These are phyloP conservation scores for Postia placenta DNA, from an alignment of 768 basidiomycete species.

Conservation along the genomic window DNA sequence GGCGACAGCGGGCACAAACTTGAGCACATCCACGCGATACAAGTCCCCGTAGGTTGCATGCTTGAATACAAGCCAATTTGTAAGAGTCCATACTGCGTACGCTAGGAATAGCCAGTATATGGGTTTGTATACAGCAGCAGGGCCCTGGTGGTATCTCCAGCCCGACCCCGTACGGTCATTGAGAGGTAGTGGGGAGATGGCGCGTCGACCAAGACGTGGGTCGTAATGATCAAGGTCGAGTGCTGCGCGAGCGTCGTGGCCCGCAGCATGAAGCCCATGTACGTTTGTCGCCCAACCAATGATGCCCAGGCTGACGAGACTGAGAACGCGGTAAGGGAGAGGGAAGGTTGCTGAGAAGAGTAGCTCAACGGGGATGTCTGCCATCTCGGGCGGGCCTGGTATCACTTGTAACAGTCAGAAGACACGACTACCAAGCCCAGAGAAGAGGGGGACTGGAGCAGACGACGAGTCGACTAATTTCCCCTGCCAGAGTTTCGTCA, in stretches of 20 bases:
- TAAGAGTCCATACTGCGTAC: conserved; percentile 56
- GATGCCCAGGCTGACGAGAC: conserved; percentile 71
- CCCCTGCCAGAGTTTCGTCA: too few relatives aligned
- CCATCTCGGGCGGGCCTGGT: too few relatives aligned
- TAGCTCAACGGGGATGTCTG: conserved; percentile 31
- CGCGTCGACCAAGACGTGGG: conserved; percentile 7
- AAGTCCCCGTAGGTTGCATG: conserved; percentile 51
- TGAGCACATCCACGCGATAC: conserved; percentile 63
- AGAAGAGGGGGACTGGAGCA: too few relatives aligned
- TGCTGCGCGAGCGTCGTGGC: conserved; percentile 66
- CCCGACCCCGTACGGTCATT: conserved; percentile 16
- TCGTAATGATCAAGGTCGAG: conserved; percentile 47
- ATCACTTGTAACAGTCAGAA: too few relatives aligned
- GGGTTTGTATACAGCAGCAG: conserved; percentile 43
- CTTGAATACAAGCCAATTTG: conserved; percentile 67
- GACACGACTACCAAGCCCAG: too few relatives aligned
- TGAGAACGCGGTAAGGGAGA: conserved; percentile 87
- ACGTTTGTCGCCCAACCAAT: conserved; percentile 92
- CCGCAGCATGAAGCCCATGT: conserved; percentile 69
- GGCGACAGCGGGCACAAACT: conserved; percentile 69
- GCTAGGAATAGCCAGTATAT: conserved; percentile 61
- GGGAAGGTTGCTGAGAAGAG: conserved; percentile 62
- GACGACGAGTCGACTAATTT: too few relatives aligned
- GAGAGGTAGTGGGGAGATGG: conserved; percentile 21
- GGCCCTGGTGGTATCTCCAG: conserved; percentile 32